Percentiles rank a stretch among this genome's conserved stretches.
phyloP scores from a whole-genome alignment of 2,329 filamentous ascomycete species.

The Colletotrichum sp. region DNA sequence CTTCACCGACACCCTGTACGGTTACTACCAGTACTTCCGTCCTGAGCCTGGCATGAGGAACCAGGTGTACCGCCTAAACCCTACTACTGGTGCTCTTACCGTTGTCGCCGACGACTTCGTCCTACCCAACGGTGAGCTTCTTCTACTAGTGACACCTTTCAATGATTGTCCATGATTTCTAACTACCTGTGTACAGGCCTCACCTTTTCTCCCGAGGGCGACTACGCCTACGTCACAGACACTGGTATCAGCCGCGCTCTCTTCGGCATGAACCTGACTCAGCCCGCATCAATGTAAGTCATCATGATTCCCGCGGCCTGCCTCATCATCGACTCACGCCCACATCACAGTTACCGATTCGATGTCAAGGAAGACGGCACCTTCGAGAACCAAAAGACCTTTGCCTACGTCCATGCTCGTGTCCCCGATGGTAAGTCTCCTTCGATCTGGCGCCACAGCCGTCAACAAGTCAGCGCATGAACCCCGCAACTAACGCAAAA shows the following conservation, averaged over 20 bases:
- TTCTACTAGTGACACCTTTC: conserved; percentile 5
- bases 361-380: conserved; percentile 51
- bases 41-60: conserved; percentile 56
- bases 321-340: not conserved
- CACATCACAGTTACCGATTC: conserved; percentile 45
- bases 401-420: conserved; percentile 59
- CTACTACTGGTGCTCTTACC: conserved; percentile 52
- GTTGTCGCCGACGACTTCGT: conserved; percentile 63
- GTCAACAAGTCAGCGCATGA: conserved; percentile 26
- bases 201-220: conserved; percentile 59
- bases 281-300: conserved; percentile 53
- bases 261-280: conserved; percentile 44
- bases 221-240: conserved; percentile 60
- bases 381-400: conserved; percentile 53
- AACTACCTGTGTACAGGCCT: conserved; percentile 42
- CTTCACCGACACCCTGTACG: conserved; percentile 68
- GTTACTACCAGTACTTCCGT: conserved; percentile 62
- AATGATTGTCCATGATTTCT: rapidly evolving
- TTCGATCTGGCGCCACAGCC: not conserved
- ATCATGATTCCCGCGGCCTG: too few species aligned
- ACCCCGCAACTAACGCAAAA: conserved; percentile 29
- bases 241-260: conserved; percentile 54
- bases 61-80: conserved; percentile 64
- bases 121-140: conserved; percentile 50
- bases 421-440: conserved; percentile 59